Conservation (phyloP, 257 asterid genomes). For the Solanum rostratum region DNA sequence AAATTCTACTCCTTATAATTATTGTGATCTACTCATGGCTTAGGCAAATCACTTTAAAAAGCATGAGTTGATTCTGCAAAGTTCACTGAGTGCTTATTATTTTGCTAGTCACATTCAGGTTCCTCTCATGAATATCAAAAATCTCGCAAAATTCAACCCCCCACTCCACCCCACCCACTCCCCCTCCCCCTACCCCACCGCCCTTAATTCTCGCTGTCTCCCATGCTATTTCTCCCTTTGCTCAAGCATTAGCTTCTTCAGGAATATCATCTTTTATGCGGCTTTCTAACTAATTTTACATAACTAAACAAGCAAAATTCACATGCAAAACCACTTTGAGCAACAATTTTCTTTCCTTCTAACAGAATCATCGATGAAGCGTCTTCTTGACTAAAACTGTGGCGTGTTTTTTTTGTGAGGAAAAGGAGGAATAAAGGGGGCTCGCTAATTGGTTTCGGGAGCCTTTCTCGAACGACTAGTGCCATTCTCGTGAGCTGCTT, state of each 20-base stretch:
- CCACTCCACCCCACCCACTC: background rate
- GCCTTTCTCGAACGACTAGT: background rate
- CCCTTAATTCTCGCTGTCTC: background rate
- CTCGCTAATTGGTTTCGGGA: background rate
- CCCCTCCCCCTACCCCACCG: background rate
- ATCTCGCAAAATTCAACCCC: background rate
- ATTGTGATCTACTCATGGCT: background rate
- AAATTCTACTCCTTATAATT: background rate
- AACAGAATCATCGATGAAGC: background rate
- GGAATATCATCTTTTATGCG: background rate
- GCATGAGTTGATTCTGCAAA: background rate
- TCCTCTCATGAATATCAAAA: background rate
- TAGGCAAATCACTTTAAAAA: background rate
- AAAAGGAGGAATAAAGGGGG: background rate
- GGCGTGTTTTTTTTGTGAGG: background rate
- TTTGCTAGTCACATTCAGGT: background rate
- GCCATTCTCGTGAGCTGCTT: background rate
- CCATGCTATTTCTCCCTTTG: background rate
- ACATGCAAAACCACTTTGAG: background rate
- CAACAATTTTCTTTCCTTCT: background rate
- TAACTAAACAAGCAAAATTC: background rate
- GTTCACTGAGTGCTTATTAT: background rate
- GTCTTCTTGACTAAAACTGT: background rate
- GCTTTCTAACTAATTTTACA: background rate
- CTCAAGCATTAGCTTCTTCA: background rate